Conservation (phyloP, 139 green algal species). For the Picochlorum sp. region DNA sequence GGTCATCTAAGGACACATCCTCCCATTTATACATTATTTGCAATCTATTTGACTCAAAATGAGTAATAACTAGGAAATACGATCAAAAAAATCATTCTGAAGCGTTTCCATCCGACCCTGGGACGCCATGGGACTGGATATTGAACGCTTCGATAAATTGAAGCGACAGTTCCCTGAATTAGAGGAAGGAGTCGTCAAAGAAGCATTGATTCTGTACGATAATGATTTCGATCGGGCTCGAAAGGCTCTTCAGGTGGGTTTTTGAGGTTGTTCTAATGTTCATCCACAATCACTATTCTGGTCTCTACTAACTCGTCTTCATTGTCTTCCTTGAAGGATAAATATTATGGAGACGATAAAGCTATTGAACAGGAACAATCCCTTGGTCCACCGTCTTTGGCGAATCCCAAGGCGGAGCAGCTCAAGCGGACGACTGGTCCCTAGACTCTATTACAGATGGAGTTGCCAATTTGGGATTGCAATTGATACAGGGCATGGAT, state of each 20-base stretch:
- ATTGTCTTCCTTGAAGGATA: conserved; percentile 1
- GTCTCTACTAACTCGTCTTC: background rate
- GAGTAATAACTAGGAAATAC: too few species aligned
- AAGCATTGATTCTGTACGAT: background rate
- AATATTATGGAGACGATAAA: conserved; percentile 1
- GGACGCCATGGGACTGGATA: background rate
- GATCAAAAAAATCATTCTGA: too few species aligned
- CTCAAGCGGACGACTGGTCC: conserved; percentile 1
- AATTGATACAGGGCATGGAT: conserved; percentile 3
- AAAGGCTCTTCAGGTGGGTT: conserved; percentile 1
- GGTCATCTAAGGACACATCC: too few species aligned
- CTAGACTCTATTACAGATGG: conserved; percentile 9
- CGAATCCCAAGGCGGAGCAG: background rate
- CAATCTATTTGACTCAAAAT: too few species aligned
- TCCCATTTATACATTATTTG: too few species aligned
- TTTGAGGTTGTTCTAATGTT: background rate
- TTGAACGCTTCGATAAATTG: background rate
- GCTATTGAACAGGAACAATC: conserved; percentile 6
- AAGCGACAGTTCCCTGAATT: conserved; percentile 11
- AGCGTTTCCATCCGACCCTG: too few species aligned
- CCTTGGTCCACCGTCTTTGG: conserved; percentile 1
- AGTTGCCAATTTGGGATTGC: background rate
- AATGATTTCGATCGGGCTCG: conserved; percentile 4
- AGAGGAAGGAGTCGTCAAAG: conserved; percentile 2
- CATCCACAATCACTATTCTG: background rate